A percentile compares a stretch with the other conserved stretches of the same genome.
phyloP scores from a whole-genome alignment of 441 rosid species.

The Hura crepitans region DNA sequence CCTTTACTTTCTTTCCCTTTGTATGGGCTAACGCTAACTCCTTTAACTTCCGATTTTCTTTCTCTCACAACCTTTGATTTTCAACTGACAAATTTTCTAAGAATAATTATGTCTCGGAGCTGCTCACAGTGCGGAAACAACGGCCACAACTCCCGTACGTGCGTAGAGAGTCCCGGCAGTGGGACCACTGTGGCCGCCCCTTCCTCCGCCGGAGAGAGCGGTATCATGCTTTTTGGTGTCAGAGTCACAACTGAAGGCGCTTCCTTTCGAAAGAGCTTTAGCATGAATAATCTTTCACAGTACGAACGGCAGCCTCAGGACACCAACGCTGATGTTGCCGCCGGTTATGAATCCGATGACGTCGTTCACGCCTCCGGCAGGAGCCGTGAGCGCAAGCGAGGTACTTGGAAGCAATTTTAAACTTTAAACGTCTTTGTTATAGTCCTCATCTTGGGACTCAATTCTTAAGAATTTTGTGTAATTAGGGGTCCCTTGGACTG shows the following conservation, averaged over 20 bases:
- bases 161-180: constrained; percentile 32
- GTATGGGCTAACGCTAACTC: constrained; percentile 25
- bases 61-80: not conserved
- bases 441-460: not conserved
- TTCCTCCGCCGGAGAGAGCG: constrained; percentile 28
- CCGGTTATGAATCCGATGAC: constrained; percentile 81
- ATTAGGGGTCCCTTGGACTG: constrained; percentile 88
- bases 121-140: constrained; percentile 68
- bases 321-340: constrained; percentile 38
- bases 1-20: not conserved
- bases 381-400: constrained; percentile 74
- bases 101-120: constrained; percentile 44
- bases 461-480: no score
- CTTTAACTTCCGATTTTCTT: no score
- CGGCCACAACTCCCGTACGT: constrained; percentile 65
- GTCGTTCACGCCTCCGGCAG: constrained; percentile 74
- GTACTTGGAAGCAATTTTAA: constrained; percentile 19
- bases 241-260: constrained; percentile 42
- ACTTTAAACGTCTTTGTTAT: not conserved
- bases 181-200: constrained; percentile 12
- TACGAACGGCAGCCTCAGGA: constrained; percentile 54
- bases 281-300: constrained; percentile 84
- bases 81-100: not conserved
- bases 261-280: constrained; percentile 67
- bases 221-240: constrained; percentile 84